Conservation (phyloP, 2,329 filamentous ascomycete genomes). For the Huntiella moniliformis region DNA sequence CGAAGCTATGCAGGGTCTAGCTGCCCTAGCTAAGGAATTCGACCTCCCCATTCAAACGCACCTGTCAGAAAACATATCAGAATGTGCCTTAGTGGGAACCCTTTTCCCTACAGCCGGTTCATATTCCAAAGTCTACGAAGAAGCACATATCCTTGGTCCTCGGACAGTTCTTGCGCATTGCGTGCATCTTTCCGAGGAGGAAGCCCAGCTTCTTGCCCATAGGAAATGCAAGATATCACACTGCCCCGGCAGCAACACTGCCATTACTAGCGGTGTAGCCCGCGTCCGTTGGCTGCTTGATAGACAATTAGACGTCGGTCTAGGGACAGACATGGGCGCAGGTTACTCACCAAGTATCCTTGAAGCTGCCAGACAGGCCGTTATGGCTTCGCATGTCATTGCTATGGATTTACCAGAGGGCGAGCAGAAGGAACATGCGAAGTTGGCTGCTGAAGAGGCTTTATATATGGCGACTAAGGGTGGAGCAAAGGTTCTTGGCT, state of each 20-base stretch:
- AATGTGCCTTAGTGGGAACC: slow-evolving; percentile 50
- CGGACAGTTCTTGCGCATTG: slow-evolving; percentile 74
- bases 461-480: slow-evolving; percentile 77
- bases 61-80: slow-evolving; percentile 62
- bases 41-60: slow-evolving; percentile 68
- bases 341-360: slow-evolving; percentile 71
- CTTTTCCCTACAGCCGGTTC: slow-evolving; percentile 45
- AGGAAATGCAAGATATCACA: slow-evolving; percentile 54
- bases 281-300: slow-evolving; percentile 58
- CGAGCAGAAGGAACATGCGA: slow-evolving; percentile 29
- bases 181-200: slow-evolving; percentile 51
- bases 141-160: slow-evolving; percentile 44
- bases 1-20: slow-evolving; percentile 44
- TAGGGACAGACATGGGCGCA: slow-evolving; percentile 82
- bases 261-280: slow-evolving; percentile 61
- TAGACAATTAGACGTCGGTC: slow-evolving; percentile 55
- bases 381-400: slow-evolving; percentile 56
- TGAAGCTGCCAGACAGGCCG: slow-evolving; percentile 65
- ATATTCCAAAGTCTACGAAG: slow-evolving; percentile 70
- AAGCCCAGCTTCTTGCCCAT: slow-evolving; percentile 43
- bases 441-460: slow-evolving; percentile 69
- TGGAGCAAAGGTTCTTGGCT: slow-evolving; percentile 62
- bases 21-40: slow-evolving; percentile 41
- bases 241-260: slow-evolving; percentile 73
- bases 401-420: slow-evolving; percentile 30